Percentiles rank a stretch among this genome's conserved stretches.
Conservation (phyloP, 2,329 filamentous ascomycete genomes). For the Zasmidium citrigriseum region DNA sequence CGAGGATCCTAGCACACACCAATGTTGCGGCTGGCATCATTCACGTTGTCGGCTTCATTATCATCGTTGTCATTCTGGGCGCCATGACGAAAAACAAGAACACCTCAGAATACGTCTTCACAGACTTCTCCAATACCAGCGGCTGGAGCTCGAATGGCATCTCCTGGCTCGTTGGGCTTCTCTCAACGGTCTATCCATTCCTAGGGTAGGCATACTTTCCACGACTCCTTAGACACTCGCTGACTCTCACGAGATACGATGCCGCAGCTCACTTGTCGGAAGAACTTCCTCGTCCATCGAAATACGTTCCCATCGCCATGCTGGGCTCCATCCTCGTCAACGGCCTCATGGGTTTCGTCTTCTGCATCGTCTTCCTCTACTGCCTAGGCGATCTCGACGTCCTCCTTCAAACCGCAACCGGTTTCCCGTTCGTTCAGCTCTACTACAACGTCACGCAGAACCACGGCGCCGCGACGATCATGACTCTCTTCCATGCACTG, state of each 20-base stretch:
- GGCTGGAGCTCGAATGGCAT: slow-evolving; percentile 21
- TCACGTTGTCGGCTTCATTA: slow-evolving; percentile 49
- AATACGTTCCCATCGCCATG: slow-evolving; percentile 28
- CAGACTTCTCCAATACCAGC: slow-evolving; percentile 19
- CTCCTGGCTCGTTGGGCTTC: slow-evolving; percentile 20
- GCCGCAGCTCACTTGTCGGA: slow-evolving; percentile 24
- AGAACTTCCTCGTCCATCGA: slow-evolving; percentile 24
- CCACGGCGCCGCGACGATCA: slow-evolving; percentile 27
- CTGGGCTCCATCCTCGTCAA: slow-evolving; percentile 21
- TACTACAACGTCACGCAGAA: slow-evolving; percentile 27
- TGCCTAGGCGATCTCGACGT: slow-evolving; percentile 22
- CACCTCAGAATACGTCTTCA: slow-evolving; percentile 26
- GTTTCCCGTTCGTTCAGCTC: slow-evolving; percentile 24
- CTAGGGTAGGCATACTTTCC: slow-evolving; percentile 9
- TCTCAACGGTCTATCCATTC: slow-evolving; percentile 21
- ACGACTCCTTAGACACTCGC: neutral
- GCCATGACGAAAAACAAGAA: slow-evolving; percentile 37
- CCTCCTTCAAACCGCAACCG: slow-evolving; percentile 27
- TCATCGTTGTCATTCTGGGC: slow-evolving; percentile 47
- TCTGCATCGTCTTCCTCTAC: slow-evolving; percentile 21
- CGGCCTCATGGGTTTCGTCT: slow-evolving; percentile 20
- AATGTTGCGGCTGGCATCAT: slow-evolving; percentile 46
- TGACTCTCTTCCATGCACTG: slow-evolving; percentile 36
- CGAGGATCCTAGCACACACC: slow-evolving; percentile 42
- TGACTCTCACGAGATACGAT: slow-evolving; percentile 8